Conservation (phyloP, 1,284 basidiomycete genomes). For the Phlebopus sp. region DNA sequence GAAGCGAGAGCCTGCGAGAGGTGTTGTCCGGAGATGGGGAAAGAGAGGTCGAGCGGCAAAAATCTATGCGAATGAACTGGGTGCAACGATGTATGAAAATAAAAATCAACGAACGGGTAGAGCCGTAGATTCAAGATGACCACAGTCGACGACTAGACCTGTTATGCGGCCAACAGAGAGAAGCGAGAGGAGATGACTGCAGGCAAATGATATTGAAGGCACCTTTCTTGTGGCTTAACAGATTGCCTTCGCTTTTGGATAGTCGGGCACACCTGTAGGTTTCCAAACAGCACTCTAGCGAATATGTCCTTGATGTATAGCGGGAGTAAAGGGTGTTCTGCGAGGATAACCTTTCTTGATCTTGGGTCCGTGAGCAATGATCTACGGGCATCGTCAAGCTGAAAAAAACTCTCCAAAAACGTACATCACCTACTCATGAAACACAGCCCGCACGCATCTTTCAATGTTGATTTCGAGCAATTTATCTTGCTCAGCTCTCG, state of each 20-base stretch:
- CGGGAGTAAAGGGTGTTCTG: slow-evolving; percentile 88
- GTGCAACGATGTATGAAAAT: background rate
- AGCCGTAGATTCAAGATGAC: slow-evolving; percentile 85
- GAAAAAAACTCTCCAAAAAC: slow-evolving; percentile 3
- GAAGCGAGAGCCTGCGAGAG: slow-evolving; percentile 75
- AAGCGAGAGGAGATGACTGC: slow-evolving; percentile 81
- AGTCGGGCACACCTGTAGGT: slow-evolving; percentile 68
- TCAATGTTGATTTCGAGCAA: slow-evolving; percentile 70
- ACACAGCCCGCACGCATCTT: slow-evolving; percentile 69
- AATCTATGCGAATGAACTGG: slow-evolving; percentile 52
- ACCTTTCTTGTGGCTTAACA: slow-evolving; percentile 47
- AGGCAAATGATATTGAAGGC: slow-evolving; percentile 90
- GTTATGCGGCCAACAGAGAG: slow-evolving; percentile 86
- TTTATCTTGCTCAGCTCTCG: slow-evolving; percentile 68
- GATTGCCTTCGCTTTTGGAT: background rate
- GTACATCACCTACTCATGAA: slow-evolving; percentile 73
- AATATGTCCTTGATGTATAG: slow-evolving; percentile 85
- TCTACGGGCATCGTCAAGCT: slow-evolving; percentile 39
- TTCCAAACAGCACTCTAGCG: slow-evolving; percentile 85
- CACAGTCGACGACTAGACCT: slow-evolving; percentile 90
- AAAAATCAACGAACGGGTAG: slow-evolving; percentile 66
- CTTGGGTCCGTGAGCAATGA: slow-evolving; percentile 92
- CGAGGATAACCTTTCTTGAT: slow-evolving; percentile 86
- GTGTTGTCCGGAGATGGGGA: slow-evolving; percentile 76
- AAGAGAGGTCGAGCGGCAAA: slow-evolving; percentile 85